These are phyloP conservation scores for Didymella exigua DNA, from an alignment of 2,329 filamentous ascomycete genomes.

Conservation along the genomic window DNA sequence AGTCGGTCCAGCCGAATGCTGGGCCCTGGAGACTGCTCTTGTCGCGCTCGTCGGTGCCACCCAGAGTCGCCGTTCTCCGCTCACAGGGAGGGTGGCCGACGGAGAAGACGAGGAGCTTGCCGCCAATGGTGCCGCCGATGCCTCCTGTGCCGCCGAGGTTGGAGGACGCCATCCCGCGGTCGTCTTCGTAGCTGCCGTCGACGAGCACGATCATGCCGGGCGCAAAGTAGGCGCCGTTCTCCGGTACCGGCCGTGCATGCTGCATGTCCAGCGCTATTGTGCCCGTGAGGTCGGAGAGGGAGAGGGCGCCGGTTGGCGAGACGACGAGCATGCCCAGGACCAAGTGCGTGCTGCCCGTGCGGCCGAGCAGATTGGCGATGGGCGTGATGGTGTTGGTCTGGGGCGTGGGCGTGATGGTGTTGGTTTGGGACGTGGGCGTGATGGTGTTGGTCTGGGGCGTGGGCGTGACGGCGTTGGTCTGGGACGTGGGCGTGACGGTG, in stretches of 20 bases:
- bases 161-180: constrained; percentile 70
- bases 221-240: constrained; percentile 87
- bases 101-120: constrained; percentile 87
- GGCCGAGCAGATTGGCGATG: constrained; percentile 75
- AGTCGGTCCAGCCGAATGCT: constrained; percentile 93
- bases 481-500: constrained; percentile 89
- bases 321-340: constrained; percentile 82
- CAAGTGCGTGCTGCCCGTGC: constrained; percentile 83
- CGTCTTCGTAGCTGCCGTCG: constrained; percentile 96
- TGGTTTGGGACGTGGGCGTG: no score
- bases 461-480: constrained; percentile 85
- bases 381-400: constrained; percentile 84
- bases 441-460: constrained; percentile 87
- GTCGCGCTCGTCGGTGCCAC: constrained; percentile 61
- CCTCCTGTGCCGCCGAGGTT: constrained; percentile 75
- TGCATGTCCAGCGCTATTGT: constrained; percentile 84
- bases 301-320: constrained; percentile 79
- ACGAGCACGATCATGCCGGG: constrained; percentile 96
- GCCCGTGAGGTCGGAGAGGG: constrained; percentile 85
- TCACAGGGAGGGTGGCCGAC: constrained; percentile 92
- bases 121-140: constrained; percentile 89
- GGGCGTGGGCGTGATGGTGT: constrained; percentile 48
- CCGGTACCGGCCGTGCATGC: constrained; percentile 80
- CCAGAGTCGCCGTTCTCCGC: constrained; percentile 77
- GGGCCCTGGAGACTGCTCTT: constrained; percentile 47